Base-by-base conservation (phyloP, 192 early-diverging fungal species). In the Funneliformis mosseae region DNA sequence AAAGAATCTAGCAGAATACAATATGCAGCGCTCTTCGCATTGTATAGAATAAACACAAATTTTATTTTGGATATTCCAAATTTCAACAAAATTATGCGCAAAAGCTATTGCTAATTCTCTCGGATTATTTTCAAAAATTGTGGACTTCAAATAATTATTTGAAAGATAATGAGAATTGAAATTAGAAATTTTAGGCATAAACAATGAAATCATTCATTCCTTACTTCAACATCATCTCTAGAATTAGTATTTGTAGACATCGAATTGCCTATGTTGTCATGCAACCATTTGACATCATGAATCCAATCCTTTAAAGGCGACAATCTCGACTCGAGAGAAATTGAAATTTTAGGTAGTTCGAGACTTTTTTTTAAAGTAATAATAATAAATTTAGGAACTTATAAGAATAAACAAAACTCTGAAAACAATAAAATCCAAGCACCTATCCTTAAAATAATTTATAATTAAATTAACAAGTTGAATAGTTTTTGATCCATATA, bases 1-100 rank as follows among this genome's bases (percentile, higher is more conserved):
- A 76, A 86, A 88, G 64, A 96, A 90, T 43, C 90, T 89, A 0
- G 94, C 94, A 1, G 93, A 88, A 83, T 95, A 95, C 60, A 95
- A 74, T 33, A 95, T 92, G 66, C 93, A 93, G 33, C 84, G 89
- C 60, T 92, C 91, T 48, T 87, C 84, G 61, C 93, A 96, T 75
- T 91, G 88, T 12, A 88, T 81, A 6, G 69, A 68, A 25, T 87
- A 83, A 2, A 90, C 67, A 3, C 81, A 82, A 8, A 77, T 70
- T 38, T 78, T 70, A 63, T 80, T 41, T 12, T 78, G 80, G 27
- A 81, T 27, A 25, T 89, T 81, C 80, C 84, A 95, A 4, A 95
- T 80, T 59, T 89, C 82, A 1, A 93, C 91, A 81, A 89, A 90
- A 74, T 94, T 95, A 79, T 96, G 95, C 5, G 92, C 93, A 77